Base-by-base conservation (phyloP, 2,329 filamentous ascomycete genomes). In the Macrophomina tecta region DNA sequence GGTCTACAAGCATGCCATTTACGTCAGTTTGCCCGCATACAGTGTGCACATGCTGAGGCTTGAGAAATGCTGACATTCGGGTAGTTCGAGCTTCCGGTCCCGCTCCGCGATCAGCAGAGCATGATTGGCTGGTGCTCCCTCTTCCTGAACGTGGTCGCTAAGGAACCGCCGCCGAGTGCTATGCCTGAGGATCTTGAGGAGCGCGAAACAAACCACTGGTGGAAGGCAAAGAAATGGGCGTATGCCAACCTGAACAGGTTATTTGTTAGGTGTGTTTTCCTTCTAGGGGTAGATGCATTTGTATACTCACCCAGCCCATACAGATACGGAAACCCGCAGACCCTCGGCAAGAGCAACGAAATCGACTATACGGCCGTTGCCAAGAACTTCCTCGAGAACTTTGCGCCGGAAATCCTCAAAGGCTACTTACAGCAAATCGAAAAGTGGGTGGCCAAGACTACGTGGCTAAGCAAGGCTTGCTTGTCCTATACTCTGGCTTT, bases 151-250 rank as follows among this genome's bases (percentile, higher is more conserved):
- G 92, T 96, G 62, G 91, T 98, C 42, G 90, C 90, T 72, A 98
- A 98, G 80, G 83, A 90, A 28, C 89, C 92, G 42, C 95, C 95
- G 4, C 86, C 91, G 66, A 89, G 85, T 72, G 90, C 94, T 42
- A 89, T 98, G 86, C 79, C 84, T 67, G 93, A 96, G 68, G 92
- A 92, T 68, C 82, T 90, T 63, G 89, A 92, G 67, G 94, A 98
- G 76, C 89, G 95, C 67, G 95, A 98, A 80, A 87, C 90, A 74
- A 94, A 97, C 77, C 93, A 97, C 79, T 99, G 95, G 94, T 99
- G 94, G 94, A 99, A 98, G 84, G 92, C 94, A 70, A 98, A 98
- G 89, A 99, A 99, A 81, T 98, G 95, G 95, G 91, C 94, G 14
- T 99, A 97, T 80, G 97, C 95, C 75, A 98, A 98, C 80, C 82